Evolutionary conservation across 2,329 filamentous ascomycete genomes (phyloP), one percentile per base, ranked within the genome.

Genomic region (Didymella keratinophila): DNA sequence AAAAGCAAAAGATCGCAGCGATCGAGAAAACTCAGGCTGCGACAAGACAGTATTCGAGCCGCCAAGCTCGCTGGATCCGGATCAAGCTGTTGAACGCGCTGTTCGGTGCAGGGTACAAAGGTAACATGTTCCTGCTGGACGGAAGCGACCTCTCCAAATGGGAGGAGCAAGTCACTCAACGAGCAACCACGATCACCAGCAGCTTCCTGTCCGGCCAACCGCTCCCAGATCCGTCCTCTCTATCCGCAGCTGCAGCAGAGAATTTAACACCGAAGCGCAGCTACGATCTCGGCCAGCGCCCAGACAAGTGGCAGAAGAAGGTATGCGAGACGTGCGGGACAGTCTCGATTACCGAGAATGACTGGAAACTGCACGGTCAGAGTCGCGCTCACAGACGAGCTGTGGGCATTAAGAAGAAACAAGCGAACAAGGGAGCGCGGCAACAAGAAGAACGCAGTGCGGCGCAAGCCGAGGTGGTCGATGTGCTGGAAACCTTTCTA

Each of bases 61-160:
- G 89, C 8, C 95, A 99, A 75, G 80, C 91, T 18, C 86, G 89
- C 58, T 99, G 93, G 92, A 96, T 98, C 54, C 86, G 89, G 16
- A 86, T 89, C 65, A 96, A 96, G 71, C 84, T 96, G 25, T 83
- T 95, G 41, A 87, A 89, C 10, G 86, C 88, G 1, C 79, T 95
- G 27, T 81, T 79, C 36, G 83, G 86, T 18, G 81, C 85, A 34
- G 81, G 78, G 2, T 77, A 82, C 16, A 77, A 81, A 49, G 76
- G 84, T 21, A 85, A 80, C 34, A 80, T 97, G 1, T 98, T 91
- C 73, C 78, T 98, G 2, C 78, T 98, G 1, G 92, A 99, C 76
- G 91, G 91, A 62, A 92, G 89, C 2, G 83, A 95, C 65, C 79
- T 88, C 2, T 70, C 80, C 0, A 71, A 77, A 1, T 97, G 91